Percentiles rank a stretch among this genome's conserved stretches.
These are phyloP conservation scores for Petunia axillaris DNA, from an alignment of 257 asterid species.

Conservation along the genomic window DNA sequence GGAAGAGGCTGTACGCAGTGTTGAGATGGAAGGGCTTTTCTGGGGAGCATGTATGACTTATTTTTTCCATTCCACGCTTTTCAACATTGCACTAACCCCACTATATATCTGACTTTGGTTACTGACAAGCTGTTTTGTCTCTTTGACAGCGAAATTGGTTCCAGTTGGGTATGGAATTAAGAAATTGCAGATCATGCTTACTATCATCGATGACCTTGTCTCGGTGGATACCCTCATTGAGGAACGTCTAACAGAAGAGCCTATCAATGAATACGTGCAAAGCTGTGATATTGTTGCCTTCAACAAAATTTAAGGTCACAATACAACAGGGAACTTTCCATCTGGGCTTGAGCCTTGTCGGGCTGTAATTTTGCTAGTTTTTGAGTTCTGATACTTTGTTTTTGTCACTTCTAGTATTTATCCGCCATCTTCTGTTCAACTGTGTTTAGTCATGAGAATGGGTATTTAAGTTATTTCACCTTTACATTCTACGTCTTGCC, in stretches of 20 bases:
- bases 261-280: conserved; percentile 48
- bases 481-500: neutral
- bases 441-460: neutral
- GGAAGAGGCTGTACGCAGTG: conserved; percentile 80
- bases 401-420: neutral
- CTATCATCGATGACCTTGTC: conserved; percentile 85
- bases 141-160: conserved; percentile 67
- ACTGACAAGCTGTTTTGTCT: conserved; percentile 5
- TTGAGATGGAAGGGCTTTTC: conserved; percentile 71
- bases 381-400: neutral
- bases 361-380: conserved; percentile 40
- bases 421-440: neutral
- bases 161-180: conserved; percentile 91
- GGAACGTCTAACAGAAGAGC: conserved; percentile 53
- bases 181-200: conserved; percentile 83
- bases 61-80: neutral
- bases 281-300: conserved; percentile 65
- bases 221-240: conserved; percentile 67
- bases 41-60: conserved; percentile 97
- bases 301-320: conserved; percentile 49
- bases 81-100: neutral
- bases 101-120: neutral
- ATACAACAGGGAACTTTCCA: neutral
- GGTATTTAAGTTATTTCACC: neutral
- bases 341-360: neutral